Base-by-base conservation (phyloP, 2,329 filamentous ascomycete genomes). In the Fusarium torulosum region DNA sequence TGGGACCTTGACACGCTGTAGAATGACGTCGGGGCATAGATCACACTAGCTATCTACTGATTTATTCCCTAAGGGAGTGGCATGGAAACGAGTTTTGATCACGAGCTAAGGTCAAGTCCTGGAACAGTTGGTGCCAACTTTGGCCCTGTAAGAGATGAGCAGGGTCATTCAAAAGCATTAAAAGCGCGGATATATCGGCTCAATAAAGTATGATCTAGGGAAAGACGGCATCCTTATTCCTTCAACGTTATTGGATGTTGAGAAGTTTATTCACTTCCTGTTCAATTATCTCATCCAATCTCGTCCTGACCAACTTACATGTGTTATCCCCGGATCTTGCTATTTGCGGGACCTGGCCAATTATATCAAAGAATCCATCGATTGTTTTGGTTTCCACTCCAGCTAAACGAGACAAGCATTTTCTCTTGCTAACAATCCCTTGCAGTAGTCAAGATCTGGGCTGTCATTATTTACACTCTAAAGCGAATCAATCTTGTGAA, bases 161-260 rank as follows among this genome's bases (percentile, higher is more conserved):
- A 29, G 27, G 27, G 27, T 29, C 27, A 29, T 29, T 13, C 27
- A 29, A 29, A 29, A 13, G 27, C 27, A 29, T 29, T 9, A 21
- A 20, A 20, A 15, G 20, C 14, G 45, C 52, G 59, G 60, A 35
- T 63, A 63, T 45, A 45, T 52, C 60, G 60, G 60, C 40, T 63
- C 29, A 53, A 21, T 3, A 13, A 29, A 10, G 27, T 29, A 29
- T 10, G 27, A 29, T 29, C 27, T 29, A 29, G 10, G 27, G 27
- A 29, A 29, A 29, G 27, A 10, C 27, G 27, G 27, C 27, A 29
- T 29, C 11, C 11, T 11, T 4, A 13, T 29, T 29, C 27, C 27
- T 29, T 13, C 4, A 29, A 3, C 10, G n/a, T n/a, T n/a, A n/a
- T n/a, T n/a, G n/a, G n/a, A 29, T 11, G 27, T 10, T 29, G 27